These are phyloP conservation scores for Lachancea thermotolerans DNA, from an alignment of 805 yeast genomes.

Conservation along the genomic window DNA sequence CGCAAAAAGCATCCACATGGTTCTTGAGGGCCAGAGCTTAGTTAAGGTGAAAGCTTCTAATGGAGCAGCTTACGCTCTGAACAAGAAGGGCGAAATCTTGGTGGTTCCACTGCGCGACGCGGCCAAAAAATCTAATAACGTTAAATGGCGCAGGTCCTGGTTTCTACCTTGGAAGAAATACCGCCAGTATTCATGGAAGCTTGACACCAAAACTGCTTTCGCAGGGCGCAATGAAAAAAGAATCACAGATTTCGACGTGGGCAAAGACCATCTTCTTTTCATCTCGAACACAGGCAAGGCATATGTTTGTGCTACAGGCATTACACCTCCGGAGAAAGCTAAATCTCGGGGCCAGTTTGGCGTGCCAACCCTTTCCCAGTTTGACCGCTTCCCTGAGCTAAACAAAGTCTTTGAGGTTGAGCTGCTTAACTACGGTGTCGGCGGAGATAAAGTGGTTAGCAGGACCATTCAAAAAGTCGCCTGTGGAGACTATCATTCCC, in stretches of 20 bases:
- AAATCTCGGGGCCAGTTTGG: slow-evolving; percentile 78
- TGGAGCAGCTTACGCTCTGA: slow-evolving; percentile 45
- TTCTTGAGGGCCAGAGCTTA: slow-evolving; percentile 44
- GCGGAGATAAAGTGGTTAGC: slow-evolving; percentile 18
- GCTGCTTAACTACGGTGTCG: slow-evolving; percentile 23
- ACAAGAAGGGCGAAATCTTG: slow-evolving; percentile 30
- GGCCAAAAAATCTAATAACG: not conserved
- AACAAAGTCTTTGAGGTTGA: slow-evolving; percentile 42
- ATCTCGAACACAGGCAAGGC: slow-evolving; percentile 55
- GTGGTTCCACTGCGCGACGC: slow-evolving; percentile 28
- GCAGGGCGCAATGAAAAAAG: slow-evolving; percentile 42
- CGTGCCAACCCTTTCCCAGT: slow-evolving; percentile 63
- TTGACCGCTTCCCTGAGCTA: slow-evolving; percentile 45
- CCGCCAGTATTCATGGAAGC: slow-evolving; percentile 17
- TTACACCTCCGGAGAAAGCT: slow-evolving; percentile 24
- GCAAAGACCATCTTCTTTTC: slow-evolving; percentile 63
- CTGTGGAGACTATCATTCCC: slow-evolving; percentile 65
- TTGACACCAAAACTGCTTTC: slow-evolving; percentile 18
- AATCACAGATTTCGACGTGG: slow-evolving; percentile 46
- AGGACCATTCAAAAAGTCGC: slow-evolving; percentile 56
- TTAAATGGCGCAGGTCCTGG: slow-evolving; percentile 14
- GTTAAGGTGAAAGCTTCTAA: slow-evolving; percentile 43
- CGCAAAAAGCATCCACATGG: slow-evolving; percentile 26
- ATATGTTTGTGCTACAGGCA: slow-evolving; percentile 56
- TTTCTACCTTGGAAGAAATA: slow-evolving; percentile 23